Base-by-base conservation (phyloP, 352 stramenopile species). In the Phytophthora litchii region DNA sequence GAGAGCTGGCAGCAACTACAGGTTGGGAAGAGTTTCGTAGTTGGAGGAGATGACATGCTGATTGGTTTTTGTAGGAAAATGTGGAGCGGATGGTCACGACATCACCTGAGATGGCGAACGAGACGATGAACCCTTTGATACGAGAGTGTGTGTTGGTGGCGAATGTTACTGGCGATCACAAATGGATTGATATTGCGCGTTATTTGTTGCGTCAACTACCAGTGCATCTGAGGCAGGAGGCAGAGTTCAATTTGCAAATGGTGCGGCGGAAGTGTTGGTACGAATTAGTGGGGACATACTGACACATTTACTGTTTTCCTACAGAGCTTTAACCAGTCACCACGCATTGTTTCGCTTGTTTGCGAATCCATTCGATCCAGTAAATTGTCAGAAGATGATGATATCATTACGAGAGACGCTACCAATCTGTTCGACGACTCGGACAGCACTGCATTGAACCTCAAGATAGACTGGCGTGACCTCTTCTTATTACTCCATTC, bases 181-280 rank as follows among this genome's bases (percentile, higher is more conserved):
- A 72, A 21, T 92, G 83, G 83, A 70, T 92, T 47, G 42, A 50
- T 11, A 68, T 88, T 25, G 70, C 70, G 13, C 78, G 83, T 2
- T 65, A 75, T 42, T 46, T 92, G 31, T 55, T 89, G 17, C 67
- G 72, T 8, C 67, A 80, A 17, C 59, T 92, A 25, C 76, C 80
- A 0, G 37, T 70, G n/a, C 70, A 86, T 38, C 48, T 87, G 16
- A 65, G 80, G 35, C 80, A 86, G 50, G 83, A 91, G 38, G 78
- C 81, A 5, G 83, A 92, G 20, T 92, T 92, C 47, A 90, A 83
- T 40, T 59, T 92, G 6, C 83, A 91, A 61, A 91, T 91, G 79
- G 83, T 92, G 67, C 23, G 42, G 34, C 25, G 13, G 13, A 27
- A 27, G 16, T 16, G 43, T 40, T 11, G 29, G 12, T 53, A 4